Conservation (phyloP, 164 flowering plant species). For the Kalanchoe fedtschenkoi region DNA sequence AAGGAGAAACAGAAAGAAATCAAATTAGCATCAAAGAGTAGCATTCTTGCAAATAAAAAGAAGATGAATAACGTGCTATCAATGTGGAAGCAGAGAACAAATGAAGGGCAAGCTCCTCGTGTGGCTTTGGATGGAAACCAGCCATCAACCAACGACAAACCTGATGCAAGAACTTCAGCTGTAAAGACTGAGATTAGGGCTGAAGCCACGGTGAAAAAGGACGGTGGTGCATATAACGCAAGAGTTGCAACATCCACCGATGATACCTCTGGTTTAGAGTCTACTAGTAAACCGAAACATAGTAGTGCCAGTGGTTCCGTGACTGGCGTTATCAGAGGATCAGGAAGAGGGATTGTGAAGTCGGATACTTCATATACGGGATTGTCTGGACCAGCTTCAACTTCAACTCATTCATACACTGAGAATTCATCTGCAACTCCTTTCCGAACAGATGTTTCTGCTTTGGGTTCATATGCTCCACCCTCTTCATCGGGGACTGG, state of each 20-base stretch:
- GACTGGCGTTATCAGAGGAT: conserved; percentile 88
- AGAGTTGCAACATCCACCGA: conserved; percentile 21
- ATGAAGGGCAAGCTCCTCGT: conserved; percentile 89
- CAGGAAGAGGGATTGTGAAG: conserved; percentile 63
- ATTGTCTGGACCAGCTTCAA: conserved; percentile 16
- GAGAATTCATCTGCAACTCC: conserved; percentile 41
- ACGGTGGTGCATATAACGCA: conserved; percentile 23
- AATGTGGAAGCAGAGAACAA: conserved; percentile 97
- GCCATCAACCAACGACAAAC: conserved; percentile 35
- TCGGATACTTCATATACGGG: conserved; percentile 49
- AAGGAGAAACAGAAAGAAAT: conserved; percentile 88
- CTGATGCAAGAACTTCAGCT: conserved; percentile 23
- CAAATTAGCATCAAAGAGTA: conserved; percentile 83
- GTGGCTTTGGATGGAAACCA: conserved; percentile 60
- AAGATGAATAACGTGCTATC: conserved; percentile 89
- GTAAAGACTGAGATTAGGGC: conserved; percentile 39
- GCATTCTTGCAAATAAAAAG: conserved; percentile 85
- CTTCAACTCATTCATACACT: conserved; percentile 20
- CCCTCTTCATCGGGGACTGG: conserved; percentile 53
- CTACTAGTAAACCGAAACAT: conserved; percentile 41
- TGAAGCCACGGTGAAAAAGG: conserved; percentile 33
- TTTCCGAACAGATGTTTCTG: conserved; percentile 80
- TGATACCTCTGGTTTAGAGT: conserved; percentile 29
- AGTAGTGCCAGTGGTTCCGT: conserved; percentile 61
- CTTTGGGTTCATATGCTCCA: conserved; percentile 66